Percentiles rank a stretch among this genome's conserved stretches.
These are phyloP conservation scores for Sungouiozyma intestinalis DNA, from an alignment of 805 yeast species.

Conservation along the genomic window DNA sequence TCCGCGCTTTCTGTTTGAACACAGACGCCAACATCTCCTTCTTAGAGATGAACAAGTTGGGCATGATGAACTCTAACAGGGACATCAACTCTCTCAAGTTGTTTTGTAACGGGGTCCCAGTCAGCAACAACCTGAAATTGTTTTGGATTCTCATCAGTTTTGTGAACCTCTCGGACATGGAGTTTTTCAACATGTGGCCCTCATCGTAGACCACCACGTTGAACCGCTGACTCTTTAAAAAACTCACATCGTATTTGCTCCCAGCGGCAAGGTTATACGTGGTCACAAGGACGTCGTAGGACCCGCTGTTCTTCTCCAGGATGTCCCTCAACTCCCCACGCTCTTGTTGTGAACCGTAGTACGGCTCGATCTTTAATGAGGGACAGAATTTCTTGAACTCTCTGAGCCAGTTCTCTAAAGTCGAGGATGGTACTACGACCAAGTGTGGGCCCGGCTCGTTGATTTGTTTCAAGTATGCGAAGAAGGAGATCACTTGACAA, in stretches of 20 bases:
- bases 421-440: slow-evolving; percentile 92
- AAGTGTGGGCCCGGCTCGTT: slow-evolving; percentile 68
- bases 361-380: slow-evolving; percentile 69
- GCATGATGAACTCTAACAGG: slow-evolving; percentile 81
- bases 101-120: slow-evolving; percentile 97
- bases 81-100: slow-evolving; percentile 86
- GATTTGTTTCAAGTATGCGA: slow-evolving; percentile 69
- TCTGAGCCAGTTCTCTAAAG: slow-evolving; percentile 94
- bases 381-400: slow-evolving; percentile 91
- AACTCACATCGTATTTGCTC: slow-evolving; percentile 67
- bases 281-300: slow-evolving; percentile 84
- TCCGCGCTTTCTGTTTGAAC: slow-evolving; percentile 79
- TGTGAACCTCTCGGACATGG: slow-evolving; percentile 73
- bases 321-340: slow-evolving; percentile 75
- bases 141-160: slow-evolving; percentile 81
- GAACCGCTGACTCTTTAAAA: slow-evolving; percentile 63
- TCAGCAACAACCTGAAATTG: slow-evolving; percentile 71
- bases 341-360: slow-evolving; percentile 80
- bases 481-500: slow-evolving; percentile 86
- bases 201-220: slow-evolving; percentile 92
- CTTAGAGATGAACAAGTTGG: slow-evolving; percentile 67
- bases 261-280: slow-evolving; percentile 91
- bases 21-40: slow-evolving; percentile 72
- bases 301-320: slow-evolving; percentile 39
- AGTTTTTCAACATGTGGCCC: slow-evolving; percentile 93